A percentile compares a stretch with the other conserved stretches of the same genome.
These are phyloP conservation scores for Phaeophleospora eucalypticola DNA, from an alignment of 2,329 filamentous ascomycete species.

Conservation along the genomic window DNA sequence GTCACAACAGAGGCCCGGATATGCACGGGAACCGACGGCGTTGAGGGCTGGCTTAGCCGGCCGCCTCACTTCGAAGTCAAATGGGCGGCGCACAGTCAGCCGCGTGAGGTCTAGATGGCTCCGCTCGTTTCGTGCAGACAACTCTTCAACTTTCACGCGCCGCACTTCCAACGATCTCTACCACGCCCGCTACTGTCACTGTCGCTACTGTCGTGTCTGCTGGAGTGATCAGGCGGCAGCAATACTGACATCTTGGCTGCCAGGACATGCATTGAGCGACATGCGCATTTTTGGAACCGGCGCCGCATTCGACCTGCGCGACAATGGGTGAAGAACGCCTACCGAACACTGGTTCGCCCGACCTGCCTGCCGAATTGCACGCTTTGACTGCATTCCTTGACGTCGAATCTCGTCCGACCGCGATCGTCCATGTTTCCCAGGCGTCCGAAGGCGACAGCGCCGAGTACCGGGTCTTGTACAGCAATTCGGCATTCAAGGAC, in stretches of 20 bases:
- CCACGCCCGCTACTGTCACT: too few species aligned
- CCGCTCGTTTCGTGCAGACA: too few species aligned
- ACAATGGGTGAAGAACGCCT: background rate
- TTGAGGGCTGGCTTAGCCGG: too few species aligned
- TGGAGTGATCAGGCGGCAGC: background rate
- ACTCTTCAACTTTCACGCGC: too few species aligned
- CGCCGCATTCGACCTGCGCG: background rate
- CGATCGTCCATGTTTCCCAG: constrained; percentile 12
- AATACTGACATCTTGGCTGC: background rate
- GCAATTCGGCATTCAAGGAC: constrained; percentile 16
- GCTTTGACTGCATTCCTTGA: constrained; percentile 21
- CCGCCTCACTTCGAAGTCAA: too few species aligned
- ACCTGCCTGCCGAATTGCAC: constrained; percentile 20
- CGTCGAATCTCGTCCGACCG: constrained; percentile 17
- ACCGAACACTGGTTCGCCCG: background rate
- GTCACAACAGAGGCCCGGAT: too few species aligned
- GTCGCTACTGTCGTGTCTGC: too few species aligned
- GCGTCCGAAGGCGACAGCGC: background rate
- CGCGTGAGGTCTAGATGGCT: too few species aligned
- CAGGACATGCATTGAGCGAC: background rate
- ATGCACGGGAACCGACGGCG: too few species aligned
- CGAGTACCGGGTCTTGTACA: constrained; percentile 8
- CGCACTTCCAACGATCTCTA: too few species aligned
- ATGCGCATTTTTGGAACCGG: background rate
- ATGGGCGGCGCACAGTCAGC: too few species aligned